These are phyloP conservation scores for Fusarium xylarioides DNA, from an alignment of 2,329 filamentous ascomycete genomes.

Conservation along the genomic window DNA sequence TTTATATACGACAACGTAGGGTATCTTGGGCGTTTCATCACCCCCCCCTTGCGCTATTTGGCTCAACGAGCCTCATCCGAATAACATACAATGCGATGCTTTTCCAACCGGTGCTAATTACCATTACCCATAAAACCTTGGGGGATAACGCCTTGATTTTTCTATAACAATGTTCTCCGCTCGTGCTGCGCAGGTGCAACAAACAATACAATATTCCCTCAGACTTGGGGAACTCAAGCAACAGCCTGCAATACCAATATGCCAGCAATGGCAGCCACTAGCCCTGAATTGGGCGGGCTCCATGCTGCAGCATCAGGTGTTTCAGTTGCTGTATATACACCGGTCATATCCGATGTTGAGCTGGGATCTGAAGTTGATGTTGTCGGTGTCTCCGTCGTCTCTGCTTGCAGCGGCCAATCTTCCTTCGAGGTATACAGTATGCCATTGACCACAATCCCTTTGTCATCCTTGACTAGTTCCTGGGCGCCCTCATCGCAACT, in stretches of 20 bases:
- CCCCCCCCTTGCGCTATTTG: background rate
- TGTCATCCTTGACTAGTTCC: conserved; percentile 55
- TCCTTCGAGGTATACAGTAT: conserved; percentile 58
- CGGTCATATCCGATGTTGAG: conserved; percentile 39
- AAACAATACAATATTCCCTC: background rate
- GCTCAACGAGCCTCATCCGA: background rate
- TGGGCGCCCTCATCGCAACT: conserved; percentile 64
- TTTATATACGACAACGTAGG: conserved; percentile 1
- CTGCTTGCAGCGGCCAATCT: conserved; percentile 53
- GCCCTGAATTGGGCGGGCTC: conserved; percentile 6
- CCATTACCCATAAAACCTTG: background rate
- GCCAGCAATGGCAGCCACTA: conserved; percentile 20
- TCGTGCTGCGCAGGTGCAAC: background rate
- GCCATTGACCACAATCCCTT: conserved; percentile 69
- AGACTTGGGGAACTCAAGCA: background rate
- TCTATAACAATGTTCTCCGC: background rate
- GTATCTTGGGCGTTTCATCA: conserved; percentile 19
- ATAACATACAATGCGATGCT: conserved; percentile 5
- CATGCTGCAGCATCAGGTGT: conserved; percentile 43
- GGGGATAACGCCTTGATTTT: background rate
- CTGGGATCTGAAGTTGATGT: conserved; percentile 32
- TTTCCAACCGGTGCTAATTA: conserved; percentile 1
- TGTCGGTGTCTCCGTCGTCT: conserved; percentile 36
- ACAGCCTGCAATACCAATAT: conserved; percentile 9
- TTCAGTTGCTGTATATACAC: conserved; percentile 49